Evolutionary conservation across 2,329 filamentous ascomycete species (phyloP), one percentile per base, ranked within the genome.

Genomic region (Sporothrix humicola): DNA sequence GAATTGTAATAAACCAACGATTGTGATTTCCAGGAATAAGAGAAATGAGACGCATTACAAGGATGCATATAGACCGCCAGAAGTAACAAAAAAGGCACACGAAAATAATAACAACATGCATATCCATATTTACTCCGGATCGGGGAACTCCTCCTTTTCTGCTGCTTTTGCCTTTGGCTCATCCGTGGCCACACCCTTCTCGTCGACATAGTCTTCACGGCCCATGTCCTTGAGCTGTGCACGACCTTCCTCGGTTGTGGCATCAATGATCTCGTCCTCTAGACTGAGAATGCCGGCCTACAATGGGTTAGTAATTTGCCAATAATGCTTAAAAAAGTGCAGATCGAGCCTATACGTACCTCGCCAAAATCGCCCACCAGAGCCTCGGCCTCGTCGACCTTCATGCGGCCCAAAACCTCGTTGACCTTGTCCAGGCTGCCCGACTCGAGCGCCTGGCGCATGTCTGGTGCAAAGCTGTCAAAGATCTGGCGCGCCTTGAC

Each of bases 211-310:
- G 17, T 68, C 72, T n/a, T 74, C 72, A 3, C 74, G 74, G 13
- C 94, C 91, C 74, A 97, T 87, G 77, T 94, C 89, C 83, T 92
- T 91, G 78, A 95, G 86, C 79, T 91, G 90, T 81, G 91, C 89
- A 84, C 91, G 88, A 2, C 95, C 95, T 80, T 96, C 91, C 79
- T 94, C 91, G 2, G 95, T 97, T 63, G 94, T 99, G 0, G 94
- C 93, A 83, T 99, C 96, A 77, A 99, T 97, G 70, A 99, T 94
- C 69, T 97, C 91, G 79, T 97, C 91, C 81, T 98, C 94, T 69
- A 99, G 82, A 81, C 93, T 97, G 77, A 99, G 83, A 85, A 78
- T 76, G 20, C 75, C 76, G 3, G 77, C 77, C 75, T 77, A 59
- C 9, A 20, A 9, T 31, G 23, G 37, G 15, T 66, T 66, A 66